These are phyloP conservation scores for Nakazawaea siamensis DNA, from an alignment of 805 yeast genomes.

Conservation along the genomic window DNA sequence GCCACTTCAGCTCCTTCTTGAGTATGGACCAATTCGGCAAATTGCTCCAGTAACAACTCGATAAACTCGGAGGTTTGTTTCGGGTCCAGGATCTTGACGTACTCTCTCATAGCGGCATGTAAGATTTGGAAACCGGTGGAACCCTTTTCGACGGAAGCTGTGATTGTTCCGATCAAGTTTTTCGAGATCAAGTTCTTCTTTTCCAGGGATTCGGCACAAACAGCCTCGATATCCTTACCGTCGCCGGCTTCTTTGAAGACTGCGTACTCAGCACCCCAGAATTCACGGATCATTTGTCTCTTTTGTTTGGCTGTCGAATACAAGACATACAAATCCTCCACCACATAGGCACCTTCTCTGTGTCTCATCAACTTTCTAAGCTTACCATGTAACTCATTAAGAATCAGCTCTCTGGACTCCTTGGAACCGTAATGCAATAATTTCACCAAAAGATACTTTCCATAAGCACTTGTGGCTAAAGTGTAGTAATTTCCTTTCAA, in stretches of 20 bases:
- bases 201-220: slow-evolving; percentile 61
- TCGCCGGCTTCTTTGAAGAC: slow-evolving; percentile 73
- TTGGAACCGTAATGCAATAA: slow-evolving; percentile 87
- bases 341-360: slow-evolving; percentile 96
- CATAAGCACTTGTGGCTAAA: slow-evolving; percentile 87
- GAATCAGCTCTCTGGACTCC: slow-evolving; percentile 63
- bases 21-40: slow-evolving; percentile 93
- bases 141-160: slow-evolving; percentile 90
- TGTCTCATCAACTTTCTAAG: slow-evolving; percentile 91
- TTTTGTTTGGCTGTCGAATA: slow-evolving; percentile 81
- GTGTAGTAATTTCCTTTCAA: slow-evolving; percentile 72
- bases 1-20: slow-evolving; percentile 94
- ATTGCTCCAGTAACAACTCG: slow-evolving; percentile 76
- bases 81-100: slow-evolving; percentile 60
- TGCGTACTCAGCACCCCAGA: slow-evolving; percentile 95
- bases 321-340: slow-evolving; percentile 83
- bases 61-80: slow-evolving; percentile 73
- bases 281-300: slow-evolving; percentile 88
- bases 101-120: slow-evolving; percentile 94
- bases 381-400: slow-evolving; percentile 84
- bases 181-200: slow-evolving; percentile 67
- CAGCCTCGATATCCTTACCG: slow-evolving; percentile 54
- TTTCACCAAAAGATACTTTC: slow-evolving; percentile 85
- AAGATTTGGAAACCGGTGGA: slow-evolving; percentile 93
- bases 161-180: slow-evolving; percentile 75